Base-by-base conservation (phyloP, 495 filamentous ascomycete species). In the Aspergillus heteromorphus region DNA sequence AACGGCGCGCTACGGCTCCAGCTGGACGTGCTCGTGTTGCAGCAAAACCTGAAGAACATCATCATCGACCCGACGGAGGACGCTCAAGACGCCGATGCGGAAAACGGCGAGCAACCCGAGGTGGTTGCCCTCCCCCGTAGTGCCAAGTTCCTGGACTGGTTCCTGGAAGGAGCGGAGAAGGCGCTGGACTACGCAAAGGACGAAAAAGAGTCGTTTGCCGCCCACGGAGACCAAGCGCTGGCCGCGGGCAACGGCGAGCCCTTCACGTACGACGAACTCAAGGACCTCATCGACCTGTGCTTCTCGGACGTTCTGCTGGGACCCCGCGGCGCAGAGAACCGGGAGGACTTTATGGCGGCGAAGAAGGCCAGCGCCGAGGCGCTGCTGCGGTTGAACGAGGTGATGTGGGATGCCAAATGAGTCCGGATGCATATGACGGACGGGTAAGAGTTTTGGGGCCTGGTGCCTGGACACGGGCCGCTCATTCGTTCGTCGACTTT, bases 31-130 rank as follows among this genome's bases (percentile, higher is more conserved):
- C 77, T 95, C 8, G 93, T 98, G 43, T 73, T 98, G 25, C 92
- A 96, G 64, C 95, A 97, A 60, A 96, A 96, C 58, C 79, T 98
- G 49, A 95, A 92, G 70, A 93, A 93, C 50, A 86, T 98, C 54
- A 90, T 75, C 48, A 62, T 73, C 13, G 65, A 71, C 31, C 64
- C 70, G 6, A 51, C 51, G 14, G 51, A 53, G 4, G 55, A 65
- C 11, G 17, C 55, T 1, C 29, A 16, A 20, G 57, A 55, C 20
- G 43, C 54, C 8, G 16, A 55, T 17, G 56, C 60, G 40, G 42
- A 53, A 48, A 14, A 17, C n/a, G 54, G 42, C 10, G 45, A 56
- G 17, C 40, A 60, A 4, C 58, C 52, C n/a, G 72, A 82, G n/a
- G 76, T 83, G 3, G 84, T 87, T 4, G 79, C 82, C 30, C 79